phyloP scores from a whole-genome alignment of 2,329 filamentous ascomycete species.

The Reticulascus tulasneorum region DNA sequence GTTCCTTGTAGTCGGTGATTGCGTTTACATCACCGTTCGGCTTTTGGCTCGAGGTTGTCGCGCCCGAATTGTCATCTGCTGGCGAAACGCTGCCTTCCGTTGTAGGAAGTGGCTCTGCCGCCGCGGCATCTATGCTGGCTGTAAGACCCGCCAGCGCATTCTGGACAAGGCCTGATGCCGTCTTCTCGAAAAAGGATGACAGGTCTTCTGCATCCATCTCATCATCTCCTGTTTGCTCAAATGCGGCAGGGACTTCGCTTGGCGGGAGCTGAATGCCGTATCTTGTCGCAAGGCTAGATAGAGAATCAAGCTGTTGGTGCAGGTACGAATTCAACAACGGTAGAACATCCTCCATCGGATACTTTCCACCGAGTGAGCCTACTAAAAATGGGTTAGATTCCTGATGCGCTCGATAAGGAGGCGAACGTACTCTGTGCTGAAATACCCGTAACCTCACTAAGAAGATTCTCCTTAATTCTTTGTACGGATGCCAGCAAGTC shows the following conservation, averaged over 20 bases:
- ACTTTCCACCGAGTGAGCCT: no score
- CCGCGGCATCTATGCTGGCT: constrained; percentile 17
- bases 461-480: constrained; percentile 27
- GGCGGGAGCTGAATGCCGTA: constrained; percentile 32
- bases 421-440: constrained; percentile 16
- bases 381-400: background rate
- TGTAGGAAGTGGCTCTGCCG: constrained; percentile 9
- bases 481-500: constrained; percentile 28
- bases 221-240: constrained; percentile 22
- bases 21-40: constrained; percentile 19
- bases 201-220: constrained; percentile 34
- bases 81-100: constrained; percentile 11
- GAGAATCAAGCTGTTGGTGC: constrained; percentile 27
- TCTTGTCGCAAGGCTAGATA: constrained; percentile 27
- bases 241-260: no score
- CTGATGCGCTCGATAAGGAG: background rate
- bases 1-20: constrained; percentile 36
- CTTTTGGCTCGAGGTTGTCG: constrained; percentile 1
- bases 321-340: constrained; percentile 28
- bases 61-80: constrained; percentile 3
- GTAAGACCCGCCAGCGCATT: constrained; percentile 34
- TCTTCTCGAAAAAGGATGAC: constrained; percentile 38
- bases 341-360: constrained; percentile 17
- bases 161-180: constrained; percentile 36
- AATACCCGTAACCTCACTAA: constrained; percentile 28